Base-by-base conservation (phyloP, 495 filamentous ascomycete genomes). In the Penicillium maclennaniae region DNA sequence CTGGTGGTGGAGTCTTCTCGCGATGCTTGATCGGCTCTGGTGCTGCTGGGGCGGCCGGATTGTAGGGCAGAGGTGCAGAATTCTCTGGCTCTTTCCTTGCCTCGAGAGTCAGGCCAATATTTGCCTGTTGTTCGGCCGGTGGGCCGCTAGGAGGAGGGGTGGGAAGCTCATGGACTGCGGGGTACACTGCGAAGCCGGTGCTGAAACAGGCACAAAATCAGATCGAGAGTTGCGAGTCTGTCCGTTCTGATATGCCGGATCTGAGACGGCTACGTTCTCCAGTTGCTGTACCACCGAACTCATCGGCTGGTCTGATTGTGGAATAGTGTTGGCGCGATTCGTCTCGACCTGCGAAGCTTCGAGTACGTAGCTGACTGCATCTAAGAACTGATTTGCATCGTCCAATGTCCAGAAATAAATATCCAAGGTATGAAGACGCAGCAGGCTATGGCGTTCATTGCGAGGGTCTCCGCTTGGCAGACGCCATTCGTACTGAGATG, bases 1-100 rank as follows among this genome's bases (percentile, higher is more conserved):
- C 78, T 27, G 87, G 87, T 7, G 91, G 91, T 8, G 90, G 91
- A 0, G 91, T 96, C 75, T 95, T 93, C 71, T 96, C 91, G 43
- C 91, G 83, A 59, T 91, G 82, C 47, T 83, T 79, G 59, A 95
- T 87, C 14, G 83, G 83, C 63, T 96, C 91, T 4, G 91, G 88
- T 1, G 89, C 89, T 3, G 91, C 76, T 10, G 91, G 91, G 1
- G 91, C 90, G 0, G 91, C 90, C 1, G 91, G 91, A 68, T 96
- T 96, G 59, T 96, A 96, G 2, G 89, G 82, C 47, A 93, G 80
- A n/a, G 89, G 88, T n/a, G 78, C 75, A 46, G 81, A 84, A 43
- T 61, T 74, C 45, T 73, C 72, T 17, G 76, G 69, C 14, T 79
- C 71, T 54, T 72, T 69, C 17, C 59, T 68, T 16, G 70, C 56